Evolutionary conservation across 805 yeast species (phyloP).

Genomic region (Diddensiella transvaalensis): DNA sequence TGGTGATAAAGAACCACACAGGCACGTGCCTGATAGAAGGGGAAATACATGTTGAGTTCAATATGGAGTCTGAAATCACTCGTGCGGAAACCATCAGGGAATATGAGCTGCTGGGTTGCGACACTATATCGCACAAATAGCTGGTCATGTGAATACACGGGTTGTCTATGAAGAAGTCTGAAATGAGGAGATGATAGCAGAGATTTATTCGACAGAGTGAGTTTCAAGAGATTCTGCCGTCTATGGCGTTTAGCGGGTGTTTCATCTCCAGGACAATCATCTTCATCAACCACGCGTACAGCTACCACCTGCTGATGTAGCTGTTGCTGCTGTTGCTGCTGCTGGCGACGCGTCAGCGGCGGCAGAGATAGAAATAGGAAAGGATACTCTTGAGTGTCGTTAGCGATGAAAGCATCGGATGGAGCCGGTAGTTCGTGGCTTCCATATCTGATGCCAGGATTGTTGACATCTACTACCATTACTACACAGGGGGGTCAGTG

Average conservation of each 20-base stretch:
- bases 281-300: slow-evolving; percentile 1
- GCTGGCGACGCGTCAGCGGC: too few species aligned
- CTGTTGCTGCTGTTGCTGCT: not conserved
- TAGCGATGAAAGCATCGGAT: not conserved
- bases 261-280: not conserved
- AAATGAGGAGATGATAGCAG: not conserved
- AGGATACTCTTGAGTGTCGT: not conserved
- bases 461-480: not conserved
- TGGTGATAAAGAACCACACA: not conserved
- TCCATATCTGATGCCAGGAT: not conserved
- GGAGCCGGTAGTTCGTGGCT: not conserved
- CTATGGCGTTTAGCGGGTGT: not conserved
- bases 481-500: too few species aligned
- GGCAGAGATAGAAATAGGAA: not conserved
- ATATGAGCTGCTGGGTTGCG: not conserved
- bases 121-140: slow-evolving; percentile 1
- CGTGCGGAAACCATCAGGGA: slow-evolving; percentile 1
- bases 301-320: not conserved
- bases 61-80: slow-evolving; percentile 6
- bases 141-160: not conserved
- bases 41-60: slow-evolving; percentile 5
- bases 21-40: slow-evolving; percentile 3
- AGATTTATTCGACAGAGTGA: not conserved
- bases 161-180: not conserved
- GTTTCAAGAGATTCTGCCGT: not conserved